phyloP scores from a whole-genome alignment of 2,329 filamentous ascomycete genomes.

The Ramularia collo-cygni region DNA sequence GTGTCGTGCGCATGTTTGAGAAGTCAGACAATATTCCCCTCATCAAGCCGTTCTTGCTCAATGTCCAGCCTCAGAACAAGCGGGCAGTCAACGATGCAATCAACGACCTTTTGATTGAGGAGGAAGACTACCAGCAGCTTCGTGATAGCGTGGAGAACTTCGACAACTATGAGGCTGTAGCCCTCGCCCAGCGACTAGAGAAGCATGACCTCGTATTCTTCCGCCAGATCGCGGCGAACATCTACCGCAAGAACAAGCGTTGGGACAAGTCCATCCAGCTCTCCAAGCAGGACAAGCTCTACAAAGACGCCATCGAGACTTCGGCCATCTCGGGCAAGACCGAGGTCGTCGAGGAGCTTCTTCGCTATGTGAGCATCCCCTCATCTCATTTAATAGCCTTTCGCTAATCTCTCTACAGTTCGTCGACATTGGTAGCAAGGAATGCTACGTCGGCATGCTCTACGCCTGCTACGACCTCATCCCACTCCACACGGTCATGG shows the following conservation, averaged over 20 bases:
- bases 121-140: slow-evolving; percentile 98
- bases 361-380: slow-evolving; percentile 78
- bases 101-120: slow-evolving; percentile 94
- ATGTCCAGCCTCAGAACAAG: slow-evolving; percentile 96
- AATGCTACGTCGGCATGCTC: slow-evolving; percentile 99
- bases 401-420: slow-evolving; percentile 57
- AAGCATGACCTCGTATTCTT: slow-evolving; percentile 99
- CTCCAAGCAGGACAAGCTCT: slow-evolving; percentile 98
- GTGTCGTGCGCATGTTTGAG: slow-evolving; percentile 98
- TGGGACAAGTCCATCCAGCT: slow-evolving; percentile 99
- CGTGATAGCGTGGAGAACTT: slow-evolving; percentile 97
- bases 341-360: slow-evolving; percentile 89
- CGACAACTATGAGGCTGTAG: slow-evolving; percentile 96
- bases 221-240: slow-evolving; percentile 94
- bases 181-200: slow-evolving; percentile 85
- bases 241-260: slow-evolving; percentile 99
- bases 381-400: slow-evolving; percentile 1
- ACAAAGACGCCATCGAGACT: slow-evolving; percentile 99
- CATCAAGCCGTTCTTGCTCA: slow-evolving; percentile 97
- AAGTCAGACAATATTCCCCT: slow-evolving; percentile 96
- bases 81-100: slow-evolving; percentile 96
- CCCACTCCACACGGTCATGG: slow-evolving; percentile 83
- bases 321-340: slow-evolving; percentile 83
- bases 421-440: slow-evolving; percentile 96
- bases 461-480: slow-evolving; percentile 98